Evolutionary conservation across 192 early-diverging fungal genomes (phyloP).

Genomic region (Backusella sp.): DNA sequence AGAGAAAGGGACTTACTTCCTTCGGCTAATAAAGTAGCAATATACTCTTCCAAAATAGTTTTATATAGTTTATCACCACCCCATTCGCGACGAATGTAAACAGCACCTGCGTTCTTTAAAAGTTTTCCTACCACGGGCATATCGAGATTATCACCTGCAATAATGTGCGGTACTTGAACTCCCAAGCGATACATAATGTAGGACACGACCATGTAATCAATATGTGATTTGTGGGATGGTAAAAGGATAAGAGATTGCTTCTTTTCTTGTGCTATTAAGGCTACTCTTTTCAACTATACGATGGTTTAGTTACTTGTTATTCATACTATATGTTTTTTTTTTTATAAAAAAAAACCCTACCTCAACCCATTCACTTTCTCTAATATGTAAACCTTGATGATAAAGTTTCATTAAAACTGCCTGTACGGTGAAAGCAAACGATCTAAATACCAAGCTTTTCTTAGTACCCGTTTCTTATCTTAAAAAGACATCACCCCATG

Average conservation of each 20-base stretch:
- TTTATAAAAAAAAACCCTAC: conserved; percentile 27
- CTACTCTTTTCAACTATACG: conserved; percentile 50
- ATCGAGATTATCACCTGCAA: conserved; percentile 83
- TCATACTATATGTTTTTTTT: not conserved
- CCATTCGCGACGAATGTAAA: conserved; percentile 80
- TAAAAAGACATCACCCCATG: not conserved
- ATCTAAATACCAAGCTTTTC: conserved; percentile 34
- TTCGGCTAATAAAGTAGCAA: conserved; percentile 63
- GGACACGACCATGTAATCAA: conserved; percentile 82
- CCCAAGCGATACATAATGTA: conserved; percentile 71
- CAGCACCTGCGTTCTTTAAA: conserved; percentile 67
- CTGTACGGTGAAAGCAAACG: conserved; percentile 70
- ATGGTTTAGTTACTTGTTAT: not conserved
- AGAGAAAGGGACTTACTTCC: conserved; percentile 42
- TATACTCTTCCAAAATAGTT: conserved; percentile 72
- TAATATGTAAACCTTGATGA: conserved; percentile 84
- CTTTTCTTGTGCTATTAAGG: conserved; percentile 55
- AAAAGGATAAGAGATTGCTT: conserved; percentile 75
- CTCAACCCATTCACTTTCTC: conserved; percentile 73
- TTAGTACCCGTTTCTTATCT: not conserved
- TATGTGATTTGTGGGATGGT: conserved; percentile 85
- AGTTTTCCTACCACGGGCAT: conserved; percentile 70
- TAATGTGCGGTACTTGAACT: conserved; percentile 67
- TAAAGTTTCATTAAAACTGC: conserved; percentile 78
- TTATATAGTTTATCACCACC: conserved; percentile 74